Evolutionary conservation across 306 rosid genomes (phyloP).

Genomic region (Luffa acutangula): DNA sequence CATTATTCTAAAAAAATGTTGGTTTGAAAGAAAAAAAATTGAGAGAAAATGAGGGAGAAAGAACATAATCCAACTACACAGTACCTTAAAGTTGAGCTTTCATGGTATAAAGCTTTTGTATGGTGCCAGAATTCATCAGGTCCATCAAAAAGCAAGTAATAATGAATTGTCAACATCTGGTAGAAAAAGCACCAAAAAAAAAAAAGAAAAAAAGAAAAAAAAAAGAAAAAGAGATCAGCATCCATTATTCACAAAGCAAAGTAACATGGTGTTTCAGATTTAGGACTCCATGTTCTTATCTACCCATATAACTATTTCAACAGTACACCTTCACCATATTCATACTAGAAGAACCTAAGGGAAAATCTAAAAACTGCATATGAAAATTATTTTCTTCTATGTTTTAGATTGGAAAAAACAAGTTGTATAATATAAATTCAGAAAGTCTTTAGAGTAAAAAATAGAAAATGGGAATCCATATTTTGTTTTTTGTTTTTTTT

Average conservation of each 20-base stretch:
- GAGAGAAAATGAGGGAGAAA: neutral
- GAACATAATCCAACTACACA: neutral
- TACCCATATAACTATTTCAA: neutral
- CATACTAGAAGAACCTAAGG: neutral
- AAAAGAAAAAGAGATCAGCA: conserved; percentile 9
- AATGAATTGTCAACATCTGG: conserved; percentile 92
- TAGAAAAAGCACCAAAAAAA: conserved; percentile 14
- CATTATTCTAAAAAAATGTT: neutral
- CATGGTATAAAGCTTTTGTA: conserved; percentile 44
- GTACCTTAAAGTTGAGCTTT: conserved; percentile 73
- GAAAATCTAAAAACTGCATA: neutral
- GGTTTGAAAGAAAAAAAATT: neutral
- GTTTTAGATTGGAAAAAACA: neutral
- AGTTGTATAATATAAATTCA: neutral
- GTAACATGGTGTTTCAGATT: neutral
- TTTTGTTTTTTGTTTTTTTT: neutral
- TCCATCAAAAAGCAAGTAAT: conserved; percentile 80
- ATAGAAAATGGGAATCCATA: neutral
- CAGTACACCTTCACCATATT: neutral
- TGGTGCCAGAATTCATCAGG: conserved; percentile 80
- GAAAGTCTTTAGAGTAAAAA: neutral
- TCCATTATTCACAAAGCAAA: neutral
- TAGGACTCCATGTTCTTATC: neutral
- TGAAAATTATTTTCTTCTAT: neutral
- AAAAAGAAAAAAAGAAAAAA: neutral